These are phyloP conservation scores for Clonostachys rhizophaga DNA, from an alignment of 2,329 filamentous ascomycete genomes.

Conservation along the genomic window DNA sequence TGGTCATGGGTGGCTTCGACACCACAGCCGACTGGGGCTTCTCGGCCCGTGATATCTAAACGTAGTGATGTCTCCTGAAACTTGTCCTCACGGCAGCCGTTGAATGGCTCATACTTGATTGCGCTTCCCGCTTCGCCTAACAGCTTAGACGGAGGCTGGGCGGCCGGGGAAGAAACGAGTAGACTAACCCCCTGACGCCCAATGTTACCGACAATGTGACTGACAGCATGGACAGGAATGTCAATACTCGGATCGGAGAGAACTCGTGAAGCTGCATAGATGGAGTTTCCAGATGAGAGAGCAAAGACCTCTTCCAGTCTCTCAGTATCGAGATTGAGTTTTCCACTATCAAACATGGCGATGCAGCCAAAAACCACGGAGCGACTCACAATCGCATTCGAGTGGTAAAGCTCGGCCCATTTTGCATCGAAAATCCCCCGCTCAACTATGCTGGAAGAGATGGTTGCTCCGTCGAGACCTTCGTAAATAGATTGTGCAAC, in stretches of 20 bases:
- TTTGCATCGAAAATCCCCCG: neutral
- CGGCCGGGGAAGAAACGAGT: neutral
- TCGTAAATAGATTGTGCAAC: neutral
- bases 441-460: neutral
- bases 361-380: neutral
- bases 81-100: neutral
- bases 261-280: neutral
- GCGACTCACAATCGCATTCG: neutral
- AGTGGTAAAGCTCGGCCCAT: neutral
- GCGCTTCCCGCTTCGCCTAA: neutral
- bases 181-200: neutral
- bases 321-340: neutral
- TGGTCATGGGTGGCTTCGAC: neutral
- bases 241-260: neutral
- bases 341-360: conserved; percentile 1
- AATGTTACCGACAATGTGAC: neutral
- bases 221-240: neutral
- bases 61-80: neutral
- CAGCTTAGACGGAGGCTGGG: neutral
- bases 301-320: neutral
- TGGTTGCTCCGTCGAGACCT: neutral
- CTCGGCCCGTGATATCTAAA: neutral
- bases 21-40: neutral
- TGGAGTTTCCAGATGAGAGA: neutral
- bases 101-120: neutral